Evolutionary conservation across 2,329 filamentous ascomycete genomes (phyloP).

Genomic region (Paraphoma sp.): DNA sequence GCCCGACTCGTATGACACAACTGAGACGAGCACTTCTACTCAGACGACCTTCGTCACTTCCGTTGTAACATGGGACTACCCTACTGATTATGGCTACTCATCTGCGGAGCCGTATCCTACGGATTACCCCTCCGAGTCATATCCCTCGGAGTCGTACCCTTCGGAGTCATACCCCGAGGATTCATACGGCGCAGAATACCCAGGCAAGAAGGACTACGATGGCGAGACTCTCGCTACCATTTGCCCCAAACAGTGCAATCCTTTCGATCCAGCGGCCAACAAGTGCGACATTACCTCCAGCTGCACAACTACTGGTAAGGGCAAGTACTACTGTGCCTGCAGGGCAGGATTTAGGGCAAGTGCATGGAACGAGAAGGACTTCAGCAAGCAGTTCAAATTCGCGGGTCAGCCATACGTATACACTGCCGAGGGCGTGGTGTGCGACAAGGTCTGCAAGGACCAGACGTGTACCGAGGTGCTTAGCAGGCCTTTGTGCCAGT

Average conservation of each 20-base stretch:
- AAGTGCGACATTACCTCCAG: conserved; percentile 33
- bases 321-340: conserved; percentile 38
- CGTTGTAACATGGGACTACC: not conserved
- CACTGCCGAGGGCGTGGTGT: conserved; percentile 21
- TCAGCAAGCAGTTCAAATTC: conserved; percentile 35
- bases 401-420: conserved; percentile 35
- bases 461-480: conserved; percentile 29
- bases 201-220: conserved; percentile 15
- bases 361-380: conserved; percentile 30
- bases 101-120: not conserved
- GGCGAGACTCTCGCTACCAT: conserved; percentile 23
- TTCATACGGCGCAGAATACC: not conserved
- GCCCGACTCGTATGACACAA: not conserved
- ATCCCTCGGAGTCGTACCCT: not conserved
- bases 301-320: conserved; percentile 29
- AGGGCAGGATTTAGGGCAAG: conserved; percentile 31
- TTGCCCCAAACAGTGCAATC: conserved; percentile 33
- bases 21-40: not conserved
- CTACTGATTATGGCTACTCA: not conserved
- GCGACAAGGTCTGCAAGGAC: conserved; percentile 32
- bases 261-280: conserved; percentile 29
- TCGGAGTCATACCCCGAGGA: not conserved
- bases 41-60: conserved; percentile 2
- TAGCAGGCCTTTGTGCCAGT: conserved; percentile 26
- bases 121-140: not conserved